Evolutionary conservation across 768 basidiomycete genomes (phyloP).

Genomic region (Naganishia onofrii): DNA sequence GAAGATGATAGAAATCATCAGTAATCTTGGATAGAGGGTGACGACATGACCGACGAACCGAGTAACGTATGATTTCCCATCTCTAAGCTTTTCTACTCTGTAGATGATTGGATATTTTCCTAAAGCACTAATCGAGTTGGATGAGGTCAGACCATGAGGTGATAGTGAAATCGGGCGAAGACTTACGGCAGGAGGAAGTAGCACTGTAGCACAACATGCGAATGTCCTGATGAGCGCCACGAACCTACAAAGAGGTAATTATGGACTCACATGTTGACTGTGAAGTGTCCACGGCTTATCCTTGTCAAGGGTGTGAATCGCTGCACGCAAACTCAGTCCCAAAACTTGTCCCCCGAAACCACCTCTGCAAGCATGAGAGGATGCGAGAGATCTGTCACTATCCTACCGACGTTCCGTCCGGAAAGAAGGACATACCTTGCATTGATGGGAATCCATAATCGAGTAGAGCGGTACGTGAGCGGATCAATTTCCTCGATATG

Average conservation of each 20-base stretch:
- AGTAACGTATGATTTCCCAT: slow-evolving; percentile 41
- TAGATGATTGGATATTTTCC: slow-evolving; percentile 42
- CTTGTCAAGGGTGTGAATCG: slow-evolving; percentile 39
- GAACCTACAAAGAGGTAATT: too few relatives aligned
- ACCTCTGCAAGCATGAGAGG: slow-evolving; percentile 34
- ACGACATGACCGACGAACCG: slow-evolving; percentile 14
- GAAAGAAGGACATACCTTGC: slow-evolving; percentile 8
- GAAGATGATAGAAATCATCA: neutral
- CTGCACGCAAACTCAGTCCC: slow-evolving; percentile 46
- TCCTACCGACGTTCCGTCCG: neutral
- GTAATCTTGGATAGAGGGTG: neutral
- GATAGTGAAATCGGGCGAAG: neutral
- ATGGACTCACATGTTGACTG: slow-evolving; percentile 39
- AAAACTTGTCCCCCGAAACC: slow-evolving; percentile 53
- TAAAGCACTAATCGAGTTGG: slow-evolving; percentile 27
- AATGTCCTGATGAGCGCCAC: neutral
- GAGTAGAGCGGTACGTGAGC: slow-evolving; percentile 25
- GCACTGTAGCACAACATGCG: slow-evolving; percentile 30
- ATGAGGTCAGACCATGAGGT: neutral
- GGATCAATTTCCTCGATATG: slow-evolving; percentile 27
- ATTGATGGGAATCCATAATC: slow-evolving; percentile 24
- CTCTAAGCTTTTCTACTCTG: slow-evolving; percentile 45
- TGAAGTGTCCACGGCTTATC: slow-evolving; percentile 37
- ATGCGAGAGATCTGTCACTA: neutral
- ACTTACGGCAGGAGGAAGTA: slow-evolving; percentile 45